Evolutionary conservation across 2,329 filamentous ascomycete genomes (phyloP).

Genomic region (Metarhizium humberi): DNA sequence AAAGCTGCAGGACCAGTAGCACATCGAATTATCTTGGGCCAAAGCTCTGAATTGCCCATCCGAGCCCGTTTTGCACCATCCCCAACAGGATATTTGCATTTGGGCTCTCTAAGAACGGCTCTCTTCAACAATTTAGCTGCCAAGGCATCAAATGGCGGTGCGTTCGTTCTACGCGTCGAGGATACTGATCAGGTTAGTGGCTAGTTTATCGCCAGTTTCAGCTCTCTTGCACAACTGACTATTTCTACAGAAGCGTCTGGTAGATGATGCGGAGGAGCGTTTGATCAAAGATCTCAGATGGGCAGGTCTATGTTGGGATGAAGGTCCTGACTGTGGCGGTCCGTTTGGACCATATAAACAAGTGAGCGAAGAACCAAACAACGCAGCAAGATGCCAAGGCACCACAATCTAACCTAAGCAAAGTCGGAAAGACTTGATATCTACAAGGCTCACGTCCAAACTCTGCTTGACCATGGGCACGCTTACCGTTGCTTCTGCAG

Average conservation of each 20-base stretch:
- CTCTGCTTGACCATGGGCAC: constrained; percentile 58
- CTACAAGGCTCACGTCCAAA: constrained; percentile 62
- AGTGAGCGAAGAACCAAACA: constrained; percentile 31
- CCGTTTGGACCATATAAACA: constrained; percentile 80
- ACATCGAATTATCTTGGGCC: constrained; percentile 23
- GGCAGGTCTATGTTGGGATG: constrained; percentile 88
- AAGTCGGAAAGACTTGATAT: constrained; percentile 70
- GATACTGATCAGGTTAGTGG: constrained; percentile 78
- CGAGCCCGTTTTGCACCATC: constrained; percentile 82
- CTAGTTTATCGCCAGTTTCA: neutral
- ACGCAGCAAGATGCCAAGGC: neutral
- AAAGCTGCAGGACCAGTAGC: neutral
- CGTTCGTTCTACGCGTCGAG: constrained; percentile 86
- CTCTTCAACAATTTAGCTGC: constrained; percentile 95
- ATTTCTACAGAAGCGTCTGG: constrained; percentile 59
- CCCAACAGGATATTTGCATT: constrained; percentile 85
- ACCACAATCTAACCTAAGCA: neutral
- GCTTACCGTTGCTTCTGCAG: constrained; percentile 95
- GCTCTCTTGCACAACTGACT: neutral
- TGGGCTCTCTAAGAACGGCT: constrained; percentile 85
- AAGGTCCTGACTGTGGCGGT: constrained; percentile 78
- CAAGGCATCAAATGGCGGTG: constrained; percentile 66
- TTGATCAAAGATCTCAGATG: constrained; percentile 75
- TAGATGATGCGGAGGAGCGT: constrained; percentile 67
- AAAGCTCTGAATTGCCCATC: constrained; percentile 44